Evolutionary conservation across 352 stramenopile genomes (phyloP), one percentile per base, ranked within the genome.

Genomic region (Phytophthora hibernalis): DNA sequence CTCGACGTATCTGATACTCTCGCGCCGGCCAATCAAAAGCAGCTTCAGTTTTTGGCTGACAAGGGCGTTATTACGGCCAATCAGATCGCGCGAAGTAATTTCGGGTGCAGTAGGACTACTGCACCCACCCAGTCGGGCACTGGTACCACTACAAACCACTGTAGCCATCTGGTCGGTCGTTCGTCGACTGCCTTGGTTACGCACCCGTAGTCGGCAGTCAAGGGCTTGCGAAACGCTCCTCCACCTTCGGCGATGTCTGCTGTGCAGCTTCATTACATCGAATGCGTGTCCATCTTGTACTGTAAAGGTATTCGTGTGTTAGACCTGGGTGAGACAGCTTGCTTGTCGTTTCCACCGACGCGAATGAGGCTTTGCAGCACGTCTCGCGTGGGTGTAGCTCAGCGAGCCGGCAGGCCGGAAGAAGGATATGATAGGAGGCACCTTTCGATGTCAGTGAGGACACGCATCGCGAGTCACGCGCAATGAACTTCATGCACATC

Each of bases 1-100:
- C 16, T 20, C 13, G 16, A 21, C 37, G 54, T 56, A 51, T 61
- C 59, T 67, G 59, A 67, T 67, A 49, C 59, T 60, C 24, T 59
- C 57, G 51, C 28, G 26, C 38, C 12, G 20, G 28, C 62, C 62
- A 70, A 70, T 70, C 43, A 61, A 48, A 38, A 24, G n/a, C 26
- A 44, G 43, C 61, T 69, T 69, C 61, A 65, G 61, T 40, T 57
- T n/a, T 52, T 51, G 24, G 31, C 31, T 16, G 10, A 38, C 9
- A 38, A 38, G 10, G 31, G 31, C 31, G 10, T 7, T 0, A 31
- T 31, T 31, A 31, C 9, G 26, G 5, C 26, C 26, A 28, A 28
- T 28, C 24, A 28, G 24, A 28, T 28, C 24, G 24, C 24, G 24
- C 1, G 16, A 16, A 16, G 31, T 38, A 38, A 16, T 16, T 16